phyloP scores from a whole-genome alignment of 2,329 filamentous ascomycete genomes.

The Colletotrichum simmondsii region DNA sequence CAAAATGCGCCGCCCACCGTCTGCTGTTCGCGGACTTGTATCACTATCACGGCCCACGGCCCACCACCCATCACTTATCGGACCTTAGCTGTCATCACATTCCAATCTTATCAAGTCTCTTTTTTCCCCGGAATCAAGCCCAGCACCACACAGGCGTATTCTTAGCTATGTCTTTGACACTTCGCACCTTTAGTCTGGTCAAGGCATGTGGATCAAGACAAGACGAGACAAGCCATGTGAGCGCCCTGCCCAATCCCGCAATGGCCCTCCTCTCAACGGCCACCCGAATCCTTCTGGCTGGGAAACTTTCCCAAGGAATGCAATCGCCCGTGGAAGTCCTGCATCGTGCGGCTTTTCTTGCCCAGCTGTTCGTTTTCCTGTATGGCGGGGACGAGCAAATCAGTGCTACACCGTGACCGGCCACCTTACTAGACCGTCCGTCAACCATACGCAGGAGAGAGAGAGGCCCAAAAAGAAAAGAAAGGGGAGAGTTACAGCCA shows the following conservation, averaged over 20 bases:
- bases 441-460: background rate
- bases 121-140: background rate
- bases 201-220: slow-evolving; percentile 13
- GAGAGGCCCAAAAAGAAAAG: background rate
- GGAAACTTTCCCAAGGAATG: background rate
- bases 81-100: background rate
- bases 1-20: background rate
- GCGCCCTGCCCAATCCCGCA: slow-evolving; percentile 4
- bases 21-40: background rate
- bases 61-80: background rate
- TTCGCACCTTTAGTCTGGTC: background rate
- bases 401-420: slow-evolving; percentile 24
- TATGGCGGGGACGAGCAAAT: slow-evolving; percentile 6
- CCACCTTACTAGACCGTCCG: slow-evolving; percentile 19
- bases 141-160: slow-evolving; percentile 2
- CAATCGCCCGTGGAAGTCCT: background rate
- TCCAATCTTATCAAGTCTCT: slow-evolving; percentile 26
- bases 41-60: background rate
- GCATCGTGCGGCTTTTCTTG: slow-evolving; percentile 8
- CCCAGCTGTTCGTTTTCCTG: too few relatives aligned
- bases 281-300: background rate
- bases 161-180: slow-evolving; percentile 8
- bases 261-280: slow-evolving; percentile 3
- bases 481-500: background rate
- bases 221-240: background rate